Conservation (phyloP, 306 rosid species). For the Medicago lupulina region DNA sequence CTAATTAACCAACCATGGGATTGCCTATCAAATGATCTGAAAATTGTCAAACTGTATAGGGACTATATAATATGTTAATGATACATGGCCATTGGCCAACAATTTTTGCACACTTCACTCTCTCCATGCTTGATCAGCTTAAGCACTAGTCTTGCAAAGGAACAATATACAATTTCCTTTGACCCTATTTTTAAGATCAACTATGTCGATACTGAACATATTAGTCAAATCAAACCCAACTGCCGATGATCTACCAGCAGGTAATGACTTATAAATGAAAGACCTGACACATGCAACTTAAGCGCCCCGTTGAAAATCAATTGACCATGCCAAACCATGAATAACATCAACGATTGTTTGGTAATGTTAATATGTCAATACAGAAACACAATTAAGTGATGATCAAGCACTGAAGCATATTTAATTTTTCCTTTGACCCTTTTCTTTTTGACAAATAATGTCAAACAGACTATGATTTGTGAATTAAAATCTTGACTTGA, state of each 20-base stretch:
- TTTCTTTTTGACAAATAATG: conserved; percentile 1
- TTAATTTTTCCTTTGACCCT: conserved; percentile 1
- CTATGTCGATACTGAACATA: conserved; percentile 11
- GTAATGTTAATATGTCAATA: background rate
- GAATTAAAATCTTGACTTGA: background rate
- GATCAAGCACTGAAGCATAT: conserved; percentile 10
- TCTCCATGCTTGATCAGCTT: background rate
- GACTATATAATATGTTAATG: background rate
- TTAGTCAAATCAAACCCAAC: conserved; percentile 8
- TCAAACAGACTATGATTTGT: background rate
- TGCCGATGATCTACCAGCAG: background rate
- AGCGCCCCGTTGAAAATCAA: conserved; percentile 1
- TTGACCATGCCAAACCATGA: conserved; percentile 11
- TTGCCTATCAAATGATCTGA: background rate
- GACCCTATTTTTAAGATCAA: background rate
- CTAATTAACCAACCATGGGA: background rate
- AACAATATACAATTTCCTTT: background rate
- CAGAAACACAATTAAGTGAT: background rate
- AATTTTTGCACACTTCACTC: background rate
- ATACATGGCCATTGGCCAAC: conserved; percentile 2
- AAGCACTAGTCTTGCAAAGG: conserved; percentile 2
- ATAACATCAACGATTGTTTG: conserved; percentile 3
- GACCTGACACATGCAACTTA: background rate
- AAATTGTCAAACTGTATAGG: background rate
- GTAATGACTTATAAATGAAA: conserved; percentile 5